These are phyloP conservation scores for Albugo candida DNA, from an alignment of 352 stramenopile species.

Conservation along the genomic window DNA sequence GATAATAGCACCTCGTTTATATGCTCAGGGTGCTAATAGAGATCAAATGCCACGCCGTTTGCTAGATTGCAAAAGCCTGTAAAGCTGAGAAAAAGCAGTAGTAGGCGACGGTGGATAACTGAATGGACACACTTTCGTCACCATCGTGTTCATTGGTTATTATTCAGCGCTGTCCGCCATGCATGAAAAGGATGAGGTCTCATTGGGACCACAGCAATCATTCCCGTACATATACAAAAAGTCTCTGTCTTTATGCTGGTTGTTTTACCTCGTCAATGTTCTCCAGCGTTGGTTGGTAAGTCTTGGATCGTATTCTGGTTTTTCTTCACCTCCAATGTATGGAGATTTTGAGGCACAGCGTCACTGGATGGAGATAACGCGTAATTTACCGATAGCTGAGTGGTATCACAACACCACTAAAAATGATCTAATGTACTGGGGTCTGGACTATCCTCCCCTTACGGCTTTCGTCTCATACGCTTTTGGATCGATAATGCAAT, in stretches of 20 bases:
- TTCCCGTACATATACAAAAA: too few species aligned
- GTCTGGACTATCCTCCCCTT: slow-evolving; percentile 94
- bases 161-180: too few species aligned
- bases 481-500: slow-evolving; percentile 54
- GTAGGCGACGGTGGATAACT: too few species aligned
- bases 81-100: too few species aligned
- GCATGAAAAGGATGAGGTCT: too few species aligned
- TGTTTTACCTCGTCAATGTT: slow-evolving; percentile 36
- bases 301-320: slow-evolving; percentile 68
- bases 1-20: too few species aligned
- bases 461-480: slow-evolving; percentile 82
- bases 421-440: slow-evolving; percentile 95
- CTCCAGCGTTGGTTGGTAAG: slow-evolving; percentile 58
- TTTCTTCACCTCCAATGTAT: slow-evolving; percentile 63
- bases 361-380: slow-evolving; percentile 99
- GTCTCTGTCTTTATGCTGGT: slow-evolving; percentile 4
- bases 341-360: slow-evolving; percentile 97
- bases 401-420: slow-evolving; percentile 88
- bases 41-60: too few species aligned
- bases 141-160: too few species aligned
- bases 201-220: too few species aligned
- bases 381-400: slow-evolving; percentile 77
- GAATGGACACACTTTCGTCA: too few species aligned
- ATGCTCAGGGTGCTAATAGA: too few species aligned
- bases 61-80: too few species aligned